Conservation (phyloP, 352 stramenopile species). For the Sclerospora graminicola region DNA sequence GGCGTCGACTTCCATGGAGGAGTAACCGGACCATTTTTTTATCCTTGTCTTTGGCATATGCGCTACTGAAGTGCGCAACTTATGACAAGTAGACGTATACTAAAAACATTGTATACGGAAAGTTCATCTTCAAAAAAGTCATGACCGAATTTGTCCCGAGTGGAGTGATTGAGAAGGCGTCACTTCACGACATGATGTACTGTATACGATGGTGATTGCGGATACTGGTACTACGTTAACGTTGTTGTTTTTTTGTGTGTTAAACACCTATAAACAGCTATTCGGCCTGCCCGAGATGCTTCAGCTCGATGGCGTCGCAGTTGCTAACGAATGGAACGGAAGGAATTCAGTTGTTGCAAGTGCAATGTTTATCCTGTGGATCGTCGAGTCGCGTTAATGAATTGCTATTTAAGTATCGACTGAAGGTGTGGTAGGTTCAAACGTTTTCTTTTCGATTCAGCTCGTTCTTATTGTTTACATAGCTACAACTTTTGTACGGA, state of each 20-base stretch:
- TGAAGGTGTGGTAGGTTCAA: slow-evolving; percentile 20
- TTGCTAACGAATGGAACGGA: slow-evolving; percentile 3
- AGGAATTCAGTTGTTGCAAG: slow-evolving; percentile 5
- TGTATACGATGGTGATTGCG: neutral
- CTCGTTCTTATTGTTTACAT: neutral
- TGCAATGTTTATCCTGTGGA: slow-evolving; percentile 27
- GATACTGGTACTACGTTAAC: neutral
- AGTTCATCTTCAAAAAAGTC: neutral
- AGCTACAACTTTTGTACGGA: slow-evolving; percentile 34
- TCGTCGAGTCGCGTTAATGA: slow-evolving; percentile 7
- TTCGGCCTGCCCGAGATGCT: slow-evolving; percentile 37
- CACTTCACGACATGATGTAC: slow-evolving; percentile 45
- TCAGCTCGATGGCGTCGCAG: slow-evolving; percentile 26
- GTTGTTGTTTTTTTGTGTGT: neutral
- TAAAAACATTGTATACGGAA: slow-evolving; percentile 2
- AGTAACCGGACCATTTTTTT: neutral
- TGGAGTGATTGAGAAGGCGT: slow-evolving; percentile 39
- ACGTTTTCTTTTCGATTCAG: neutral
- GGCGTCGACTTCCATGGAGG: neutral
- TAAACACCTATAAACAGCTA: slow-evolving; percentile 19
- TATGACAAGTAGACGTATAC: neutral
- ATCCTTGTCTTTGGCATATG: too few species aligned
- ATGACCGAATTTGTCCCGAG: slow-evolving; percentile 29
- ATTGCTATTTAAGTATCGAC: slow-evolving; percentile 37
- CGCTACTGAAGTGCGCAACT: too few species aligned